Evolutionary conservation across 768 basidiomycete species (phyloP), one percentile per base, ranked within the genome.

Genomic region (Daedaleopsis nitida): DNA sequence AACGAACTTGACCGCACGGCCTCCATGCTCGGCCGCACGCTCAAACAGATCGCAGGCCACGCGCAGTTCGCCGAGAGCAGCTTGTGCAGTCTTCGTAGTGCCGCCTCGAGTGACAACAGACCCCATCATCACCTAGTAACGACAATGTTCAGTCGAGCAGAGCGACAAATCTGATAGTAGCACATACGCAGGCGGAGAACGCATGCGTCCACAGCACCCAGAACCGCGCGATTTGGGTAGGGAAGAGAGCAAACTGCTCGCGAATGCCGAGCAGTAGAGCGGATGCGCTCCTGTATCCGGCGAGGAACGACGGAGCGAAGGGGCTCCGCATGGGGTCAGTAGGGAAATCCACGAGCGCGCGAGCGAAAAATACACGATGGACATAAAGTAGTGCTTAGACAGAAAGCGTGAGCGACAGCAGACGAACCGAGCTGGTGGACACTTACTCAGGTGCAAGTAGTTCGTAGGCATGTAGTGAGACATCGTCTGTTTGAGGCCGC

Each of bases 381-480:
- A 90, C 79, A 66, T 83, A 86, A 10, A 88, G 68, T 63, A 89
- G 74, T n/a, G 83, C 88, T 88, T 68, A 66, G 87, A 86, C 43
- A 89, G 74, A 72, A 88, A 87, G 4, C 85, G 83, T 8, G 84
- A 86, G 65, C 85, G 27, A 32, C 7, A 21, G 12, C 10, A 35
- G 35, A 35, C 24, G 12, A 17, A 21, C 1, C 12, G 39, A 65
- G 8, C 21, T 27, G 53, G 27, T 32, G 27, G 27, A 65, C 72
- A 68, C 86, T 67, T 66, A 90, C 89, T 85, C 38, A 87, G 76
- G 66, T 88, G 83, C 1, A 86, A 81, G 70, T 91, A 91, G 68
- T 91, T 90, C 37, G 73, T 77, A 1, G 89, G 86, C 89, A 91
- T 91, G 67, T 83, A 89, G 70, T 86, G 82, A 38, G 81, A 83